phyloP scores from a whole-genome alignment of 805 yeast species.

The Saccharomyces jurei region DNA sequence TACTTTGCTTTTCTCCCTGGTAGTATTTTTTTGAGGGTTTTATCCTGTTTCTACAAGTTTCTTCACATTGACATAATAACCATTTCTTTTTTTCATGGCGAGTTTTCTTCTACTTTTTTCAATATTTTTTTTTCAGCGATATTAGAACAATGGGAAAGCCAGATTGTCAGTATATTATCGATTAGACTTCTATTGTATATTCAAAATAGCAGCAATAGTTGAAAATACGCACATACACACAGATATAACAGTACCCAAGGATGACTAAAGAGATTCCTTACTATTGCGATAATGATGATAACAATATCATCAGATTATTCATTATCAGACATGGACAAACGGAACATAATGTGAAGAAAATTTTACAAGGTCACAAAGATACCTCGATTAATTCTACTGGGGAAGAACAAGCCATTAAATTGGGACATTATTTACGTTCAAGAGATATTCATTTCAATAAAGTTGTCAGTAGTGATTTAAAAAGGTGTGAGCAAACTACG shows the following conservation, averaged over 20 bases:
- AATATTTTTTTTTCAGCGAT: conserved; percentile 2
- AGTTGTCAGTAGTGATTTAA: conserved; percentile 35
- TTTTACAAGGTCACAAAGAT: conserved; percentile 72
- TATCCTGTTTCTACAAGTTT: not conserved
- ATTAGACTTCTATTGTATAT: not conserved
- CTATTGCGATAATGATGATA: conserved; percentile 30
- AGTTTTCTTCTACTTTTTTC: conserved; percentile 1
- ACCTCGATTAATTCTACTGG: conserved; percentile 59
- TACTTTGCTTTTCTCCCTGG: not conserved
- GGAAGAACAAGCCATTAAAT: conserved; percentile 44
- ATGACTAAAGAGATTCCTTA: conserved; percentile 17
- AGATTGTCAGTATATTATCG: not conserved
- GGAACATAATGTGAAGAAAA: conserved; percentile 56
- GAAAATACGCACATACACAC: not conserved
- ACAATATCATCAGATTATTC: conserved; percentile 40
- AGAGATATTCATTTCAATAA: conserved; percentile 31
- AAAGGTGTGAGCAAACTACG: conserved; percentile 55
- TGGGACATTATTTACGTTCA: conserved; percentile 37
- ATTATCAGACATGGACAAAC: conserved; percentile 83
- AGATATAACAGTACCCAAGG: not conserved
- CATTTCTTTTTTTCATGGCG: not conserved
- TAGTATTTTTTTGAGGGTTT: not conserved
- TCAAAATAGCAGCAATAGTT: not conserved
- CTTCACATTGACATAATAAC: not conserved
- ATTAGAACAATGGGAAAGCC: not conserved